Evolutionary conservation across 257 asterid genomes (phyloP).

Genomic region (Scutellaria barbata): DNA sequence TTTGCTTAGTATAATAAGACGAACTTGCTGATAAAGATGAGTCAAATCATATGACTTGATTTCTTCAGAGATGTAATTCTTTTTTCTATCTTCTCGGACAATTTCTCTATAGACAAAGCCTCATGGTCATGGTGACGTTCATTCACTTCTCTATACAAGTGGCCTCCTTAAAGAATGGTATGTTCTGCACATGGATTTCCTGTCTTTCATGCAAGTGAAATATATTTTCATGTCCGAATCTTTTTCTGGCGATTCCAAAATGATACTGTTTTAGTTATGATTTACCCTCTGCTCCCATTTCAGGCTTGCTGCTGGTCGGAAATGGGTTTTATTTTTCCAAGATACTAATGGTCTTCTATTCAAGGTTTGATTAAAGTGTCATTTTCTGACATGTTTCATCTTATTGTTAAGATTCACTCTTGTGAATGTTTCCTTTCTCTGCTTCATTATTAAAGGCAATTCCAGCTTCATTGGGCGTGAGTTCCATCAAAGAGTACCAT

Average conservation of each 20-base stretch:
- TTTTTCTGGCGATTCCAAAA: slow-evolving; percentile 7
- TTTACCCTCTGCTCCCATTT: slow-evolving; percentile 23
- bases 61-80: slow-evolving; percentile 28
- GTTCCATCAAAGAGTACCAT: slow-evolving; percentile 80
- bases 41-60: slow-evolving; percentile 2
- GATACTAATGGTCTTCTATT: slow-evolving; percentile 98
- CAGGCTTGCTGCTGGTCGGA: slow-evolving; percentile 86
- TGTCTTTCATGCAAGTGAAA: slow-evolving; percentile 18
- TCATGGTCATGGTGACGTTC: slow-evolving; percentile 99
- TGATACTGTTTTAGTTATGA: slow-evolving; percentile 28
- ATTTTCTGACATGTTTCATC: slow-evolving; percentile 18
- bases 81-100: slow-evolving; percentile 13
- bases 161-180: slow-evolving; percentile 93
- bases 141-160: slow-evolving; percentile 88
- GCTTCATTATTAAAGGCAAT: slow-evolving; percentile 60
- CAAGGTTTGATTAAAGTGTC: slow-evolving; percentile 60
- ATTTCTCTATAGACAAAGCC: slow-evolving; percentile 79
- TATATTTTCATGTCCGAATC: slow-evolving; percentile 1
- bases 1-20: neutral
- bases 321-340: slow-evolving; percentile 97
- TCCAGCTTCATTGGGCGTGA: slow-evolving; percentile 95
- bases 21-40: slow-evolving; percentile 25
- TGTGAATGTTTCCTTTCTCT: slow-evolving; percentile 19
- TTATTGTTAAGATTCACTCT: slow-evolving; percentile 4
- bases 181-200: slow-evolving; percentile 34